Percentiles rank a stretch among this genome's conserved stretches.
phyloP scores from a whole-genome alignment of 176 grass and related monocot species.

The Chloris gayana region DNA sequence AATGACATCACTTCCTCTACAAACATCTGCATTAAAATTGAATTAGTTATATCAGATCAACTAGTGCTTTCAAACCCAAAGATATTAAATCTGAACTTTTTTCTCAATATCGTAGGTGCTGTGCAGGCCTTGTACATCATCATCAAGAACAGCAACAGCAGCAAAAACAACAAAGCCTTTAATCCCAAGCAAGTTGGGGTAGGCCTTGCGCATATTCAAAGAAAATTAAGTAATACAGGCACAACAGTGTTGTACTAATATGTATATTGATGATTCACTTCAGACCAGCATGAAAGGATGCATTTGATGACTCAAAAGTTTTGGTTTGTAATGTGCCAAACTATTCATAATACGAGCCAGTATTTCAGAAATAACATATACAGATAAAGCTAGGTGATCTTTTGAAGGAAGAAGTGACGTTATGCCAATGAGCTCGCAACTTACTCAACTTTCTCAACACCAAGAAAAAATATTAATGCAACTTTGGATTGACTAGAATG shows the following conservation, averaged over 20 bases:
- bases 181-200: no score
- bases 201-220: neutral
- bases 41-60: constrained; percentile 35
- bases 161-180: no score
- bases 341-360: neutral
- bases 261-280: constrained; percentile 2
- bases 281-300: constrained; percentile 14
- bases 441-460: neutral
- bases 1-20: constrained; percentile 91
- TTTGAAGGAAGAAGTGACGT: neutral
- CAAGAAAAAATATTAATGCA: neutral
- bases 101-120: neutral
- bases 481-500: neutral
- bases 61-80: constrained; percentile 11
- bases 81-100: neutral
- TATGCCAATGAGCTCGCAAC: neutral
- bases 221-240: neutral
- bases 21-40: constrained; percentile 61
- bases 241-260: neutral
- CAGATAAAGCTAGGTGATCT: neutral
- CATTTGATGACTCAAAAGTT: neutral
- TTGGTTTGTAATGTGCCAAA: neutral
- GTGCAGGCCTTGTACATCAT: no score
- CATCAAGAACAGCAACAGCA: no score
- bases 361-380: neutral